Base-by-base conservation (phyloP, 2,329 filamentous ascomycete species). In the Neonectria sp. region DNA sequence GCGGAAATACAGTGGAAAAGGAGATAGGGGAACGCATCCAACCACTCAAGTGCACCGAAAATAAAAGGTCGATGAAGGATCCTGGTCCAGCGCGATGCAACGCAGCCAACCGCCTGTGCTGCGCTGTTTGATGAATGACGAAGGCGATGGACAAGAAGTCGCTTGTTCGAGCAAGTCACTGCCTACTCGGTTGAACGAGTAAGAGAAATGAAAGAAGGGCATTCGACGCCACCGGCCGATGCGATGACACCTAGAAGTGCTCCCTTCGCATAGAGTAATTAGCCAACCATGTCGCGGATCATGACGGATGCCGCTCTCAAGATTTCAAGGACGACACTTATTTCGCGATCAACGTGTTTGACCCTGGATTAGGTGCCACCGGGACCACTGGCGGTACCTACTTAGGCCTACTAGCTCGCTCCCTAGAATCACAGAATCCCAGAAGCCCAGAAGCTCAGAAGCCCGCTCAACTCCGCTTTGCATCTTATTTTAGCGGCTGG, bases 1-100 rank as follows among this genome's bases (percentile, higher is more conserved):
- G 51, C 51, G 51, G 51, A 53, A 51, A 53, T 53, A 53, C 29
- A 9, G 31, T 53, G 12, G 51, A 53, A 53, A 53, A 53, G 51
- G 51, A 25, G 48, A 51, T 51, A 51, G 48, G 48, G 51, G 51
- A 53, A 53, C 51, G 51, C n/a, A 53, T 24, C 31, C 51, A 53
- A 9, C n/a, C 17, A 27, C 25, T 29, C 17, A 24, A 21, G 17
- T 31, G 15, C 29, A 24, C 21, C 29, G 9, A 35, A 24, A 24
- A 45, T 45, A 31, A 52, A n/a, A 25, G 21, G 45, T 6, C 29
- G 29, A 33, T 9, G n/a, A 35, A 25, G 12, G n/a, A 35, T 12
- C 51, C 51, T 53, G 31, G 51, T 53, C 51, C 51, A 6, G 29
- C n/a, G 12, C 51, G 51, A 53, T 53, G 51, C 51, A 53, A 53